A percentile compares a stretch with the other conserved stretches of the same genome.
These are phyloP conservation scores for Golubevia sp. DNA, from an alignment of 1,284 basidiomycete genomes.

Conservation along the genomic window DNA sequence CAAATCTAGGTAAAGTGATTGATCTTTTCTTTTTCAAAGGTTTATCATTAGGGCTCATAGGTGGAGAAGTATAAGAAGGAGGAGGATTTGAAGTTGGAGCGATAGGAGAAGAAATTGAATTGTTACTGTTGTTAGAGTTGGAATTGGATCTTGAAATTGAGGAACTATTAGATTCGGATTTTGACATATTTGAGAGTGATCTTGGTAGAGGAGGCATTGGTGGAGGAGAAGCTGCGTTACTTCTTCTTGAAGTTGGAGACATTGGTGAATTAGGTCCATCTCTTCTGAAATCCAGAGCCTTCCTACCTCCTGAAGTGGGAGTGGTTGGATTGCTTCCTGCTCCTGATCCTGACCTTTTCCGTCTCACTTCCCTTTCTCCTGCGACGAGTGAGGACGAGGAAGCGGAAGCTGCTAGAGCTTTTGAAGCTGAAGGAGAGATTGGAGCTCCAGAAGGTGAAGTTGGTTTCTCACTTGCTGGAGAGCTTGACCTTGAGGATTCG, in stretches of 20 bases:
- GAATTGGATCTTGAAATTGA: not conserved
- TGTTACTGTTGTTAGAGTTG: not conserved
- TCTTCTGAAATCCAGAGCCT: not conserved
- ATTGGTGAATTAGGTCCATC: not conserved
- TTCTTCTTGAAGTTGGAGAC: not conserved
- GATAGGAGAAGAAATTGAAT: not conserved
- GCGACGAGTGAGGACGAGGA: not conserved
- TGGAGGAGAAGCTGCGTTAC: not conserved
- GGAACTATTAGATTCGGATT: not conserved
- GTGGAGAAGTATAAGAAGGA: too few species aligned
- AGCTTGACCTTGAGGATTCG: not conserved
- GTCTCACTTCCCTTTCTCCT: not conserved
- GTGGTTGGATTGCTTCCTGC: not conserved
- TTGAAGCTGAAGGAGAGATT: not conserved
- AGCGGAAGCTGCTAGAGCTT: not conserved
- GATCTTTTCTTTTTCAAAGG: constrained; percentile 19
- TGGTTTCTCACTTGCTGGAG: not conserved
- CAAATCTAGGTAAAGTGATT: constrained; percentile 14
- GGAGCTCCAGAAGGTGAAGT: not conserved
- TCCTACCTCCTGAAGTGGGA: not conserved
- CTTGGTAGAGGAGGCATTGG: not conserved
- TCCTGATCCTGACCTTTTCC: not conserved
- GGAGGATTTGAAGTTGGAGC: too few species aligned
- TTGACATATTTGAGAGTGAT: not conserved
- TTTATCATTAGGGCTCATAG: not conserved